Evolutionary conservation across 78 protist genomes (phyloP).

Genomic region (Dictyostelium discoideum): dicty_2.7 NC_007088.5:3491001-3491500

Average conservation of each 20-base stretch:
- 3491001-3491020: neutral
- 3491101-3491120: constrained; percentile 30
- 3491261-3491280: constrained; percentile 20
- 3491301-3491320: constrained; percentile 66
- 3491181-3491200: constrained; percentile 59
- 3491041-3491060: constrained; percentile 24
- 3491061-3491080: constrained; percentile 40
- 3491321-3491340: neutral
- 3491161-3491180: constrained; percentile 47
- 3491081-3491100: constrained; percentile 69
- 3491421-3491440: neutral
- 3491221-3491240: constrained; percentile 54
- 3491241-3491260: constrained; percentile 69
- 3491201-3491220: constrained; percentile 14
- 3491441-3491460: constrained; percentile 26
- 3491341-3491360: constrained; percentile 67
- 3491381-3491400: constrained; percentile 1
- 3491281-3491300: constrained; percentile 52
- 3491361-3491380: constrained; percentile 7
- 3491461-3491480: neutral
- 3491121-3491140: too few relatives aligned
- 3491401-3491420: neutral
- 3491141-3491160: neutral
- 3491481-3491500: constrained; percentile 1
- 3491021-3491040: neutral